These are phyloP conservation scores for Trichoderma aggressivum DNA, from an alignment of 2,329 filamentous ascomycete genomes.

Conservation along the genomic window DNA sequence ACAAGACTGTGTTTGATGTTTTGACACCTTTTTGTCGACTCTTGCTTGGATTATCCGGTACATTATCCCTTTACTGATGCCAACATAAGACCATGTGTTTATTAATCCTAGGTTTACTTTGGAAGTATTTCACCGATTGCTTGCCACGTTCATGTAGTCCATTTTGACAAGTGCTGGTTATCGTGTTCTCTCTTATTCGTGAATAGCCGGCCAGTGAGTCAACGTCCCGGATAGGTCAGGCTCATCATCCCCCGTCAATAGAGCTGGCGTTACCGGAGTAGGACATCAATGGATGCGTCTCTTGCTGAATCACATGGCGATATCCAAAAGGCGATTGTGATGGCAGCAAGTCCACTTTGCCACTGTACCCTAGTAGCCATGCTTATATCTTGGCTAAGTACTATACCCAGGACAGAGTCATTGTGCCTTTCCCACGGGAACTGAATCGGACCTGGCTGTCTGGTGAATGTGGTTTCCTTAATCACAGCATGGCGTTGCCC, in stretches of 20 bases:
- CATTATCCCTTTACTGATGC: background rate
- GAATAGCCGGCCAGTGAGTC: background rate
- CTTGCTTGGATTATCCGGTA: background rate
- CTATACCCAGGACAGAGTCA: background rate
- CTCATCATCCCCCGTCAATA: background rate
- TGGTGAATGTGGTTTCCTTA: background rate
- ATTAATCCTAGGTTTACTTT: background rate
- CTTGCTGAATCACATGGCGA: background rate
- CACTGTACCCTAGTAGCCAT: background rate
- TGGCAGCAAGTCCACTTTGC: background rate
- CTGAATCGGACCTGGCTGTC: background rate
- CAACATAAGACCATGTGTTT: background rate
- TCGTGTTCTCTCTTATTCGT: background rate
- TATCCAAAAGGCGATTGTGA: background rate
- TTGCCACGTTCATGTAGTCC: background rate
- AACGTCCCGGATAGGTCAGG: fast-evolving
- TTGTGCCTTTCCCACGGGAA: background rate
- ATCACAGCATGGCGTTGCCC: background rate
- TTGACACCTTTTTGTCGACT: background rate
- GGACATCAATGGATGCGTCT: background rate
- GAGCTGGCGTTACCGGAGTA: background rate
- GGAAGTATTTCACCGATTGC: background rate
- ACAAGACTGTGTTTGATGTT: background rate
- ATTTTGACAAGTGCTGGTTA: background rate
- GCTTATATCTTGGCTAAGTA: background rate